Base-by-base conservation (phyloP, 108 stramenopile genomes). In the Cyclotella sp. region DNA sequence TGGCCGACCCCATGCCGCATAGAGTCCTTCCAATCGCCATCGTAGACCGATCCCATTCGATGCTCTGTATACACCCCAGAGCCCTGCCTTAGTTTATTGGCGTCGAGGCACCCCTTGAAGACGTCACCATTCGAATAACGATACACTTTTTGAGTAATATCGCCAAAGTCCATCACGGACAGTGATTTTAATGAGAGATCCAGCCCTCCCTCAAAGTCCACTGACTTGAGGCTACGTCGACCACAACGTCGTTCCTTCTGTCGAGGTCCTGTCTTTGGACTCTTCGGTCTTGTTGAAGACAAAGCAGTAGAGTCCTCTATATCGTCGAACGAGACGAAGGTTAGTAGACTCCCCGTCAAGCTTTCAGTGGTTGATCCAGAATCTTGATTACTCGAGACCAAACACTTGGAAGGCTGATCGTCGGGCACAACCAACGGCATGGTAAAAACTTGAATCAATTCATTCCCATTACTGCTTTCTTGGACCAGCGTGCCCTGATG, bases 1-100 rank as follows among this genome's bases (percentile, higher is more conserved):
- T 59, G 72, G 18, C 84, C 84, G 10, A 70, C 57, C 15, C 84
- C 84, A 67, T 84, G 74, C 15, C 74, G 58, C 55, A 61, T 76
- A 28, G 68, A 49, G 21, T 84, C 61, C 29, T 65, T 81, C 79
- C 79, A 81, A 40, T 81, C 79, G 13, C 79, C 79, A 13, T 74
- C 61, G 28, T 81, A 81, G 1, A 55, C 55, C 28, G 68, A 69
- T n/a, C 81, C 76, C 66, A 68, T 68, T 39, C 72, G 59, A 7
- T 68, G 71, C 59, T 79, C 72, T 15, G 64, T 67, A 65, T 72
- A 79, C 22, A 79, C 65, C 14, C 78, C 78, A 5, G 71, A 67
- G 5, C 78, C 78, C 40, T 79, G 78, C 12, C 78, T 71, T 28
- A 68, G 22, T 2, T 71, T 71, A n/a, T 58, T 58, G 0, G 40